phyloP scores from a whole-genome alignment of 305 asterid genomes.

The Fraxinus paxiana region DNA sequence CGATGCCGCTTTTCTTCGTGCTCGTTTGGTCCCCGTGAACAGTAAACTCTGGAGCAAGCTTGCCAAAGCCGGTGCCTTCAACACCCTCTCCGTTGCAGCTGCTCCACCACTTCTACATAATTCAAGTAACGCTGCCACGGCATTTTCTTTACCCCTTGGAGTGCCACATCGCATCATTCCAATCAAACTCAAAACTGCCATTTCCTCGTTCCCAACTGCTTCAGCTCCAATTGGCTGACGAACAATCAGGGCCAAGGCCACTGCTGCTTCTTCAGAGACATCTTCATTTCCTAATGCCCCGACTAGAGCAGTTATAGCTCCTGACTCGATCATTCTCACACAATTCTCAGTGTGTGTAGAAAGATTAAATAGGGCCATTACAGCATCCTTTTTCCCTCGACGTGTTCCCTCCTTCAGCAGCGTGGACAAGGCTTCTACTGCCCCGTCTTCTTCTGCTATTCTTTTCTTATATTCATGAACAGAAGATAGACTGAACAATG shows the following conservation, averaged over 20 bases:
- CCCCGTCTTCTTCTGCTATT: constrained; percentile 69
- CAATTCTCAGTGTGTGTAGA: constrained; percentile 75
- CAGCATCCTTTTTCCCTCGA: constrained; percentile 84
- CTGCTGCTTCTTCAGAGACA: constrained; percentile 86
- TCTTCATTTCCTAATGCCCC: constrained; percentile 57
- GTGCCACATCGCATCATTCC: constrained; percentile 81
- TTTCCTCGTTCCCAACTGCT: constrained; percentile 65
- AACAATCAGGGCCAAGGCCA: constrained; percentile 74
- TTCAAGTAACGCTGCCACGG: constrained; percentile 82
- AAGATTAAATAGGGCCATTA: constrained; percentile 73
- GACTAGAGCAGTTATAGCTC: constrained; percentile 63
- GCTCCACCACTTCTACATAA: constrained; percentile 74
- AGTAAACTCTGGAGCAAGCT: constrained; percentile 65
- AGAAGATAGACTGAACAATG: constrained; percentile 86
- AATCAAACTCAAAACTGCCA: constrained; percentile 52
- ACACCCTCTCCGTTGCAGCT: constrained; percentile 57
- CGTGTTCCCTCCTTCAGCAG: constrained; percentile 65
- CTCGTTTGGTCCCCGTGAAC: constrained; percentile 83
- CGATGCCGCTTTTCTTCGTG: constrained; percentile 87
- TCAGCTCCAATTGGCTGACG: constrained; percentile 71
- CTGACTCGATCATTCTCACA: constrained; percentile 64
- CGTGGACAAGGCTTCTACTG: constrained; percentile 60
- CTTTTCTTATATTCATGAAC: constrained; percentile 77
- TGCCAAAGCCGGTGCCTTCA: constrained; percentile 69
- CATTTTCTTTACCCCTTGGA: constrained; percentile 84